Evolutionary conservation across 805 yeast species (phyloP).

Genomic region (Teunomyces stri): DNA sequence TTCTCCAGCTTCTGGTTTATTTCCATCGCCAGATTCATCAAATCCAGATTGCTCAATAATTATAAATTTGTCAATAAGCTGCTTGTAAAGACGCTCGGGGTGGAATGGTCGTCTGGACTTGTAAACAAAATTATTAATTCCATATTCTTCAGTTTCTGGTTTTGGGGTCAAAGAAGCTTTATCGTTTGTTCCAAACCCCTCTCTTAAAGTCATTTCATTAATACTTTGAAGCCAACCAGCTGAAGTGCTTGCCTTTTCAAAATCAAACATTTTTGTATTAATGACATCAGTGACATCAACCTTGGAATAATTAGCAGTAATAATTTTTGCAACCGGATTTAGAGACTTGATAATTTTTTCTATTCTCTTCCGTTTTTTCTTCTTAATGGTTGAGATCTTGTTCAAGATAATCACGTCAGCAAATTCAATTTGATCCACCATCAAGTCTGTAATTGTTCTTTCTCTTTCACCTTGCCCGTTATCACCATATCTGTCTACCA

Average conservation of each 20-base stretch:
- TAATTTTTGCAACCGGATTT: constrained; percentile 43
- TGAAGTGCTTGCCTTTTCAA: constrained; percentile 41
- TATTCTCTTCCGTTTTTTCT: constrained; percentile 25
- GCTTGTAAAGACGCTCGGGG: constrained; percentile 39
- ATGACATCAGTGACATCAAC: constrained; percentile 35
- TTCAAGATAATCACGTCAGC: constrained; percentile 45
- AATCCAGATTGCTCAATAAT: constrained; percentile 18
- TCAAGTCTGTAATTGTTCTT: constrained; percentile 43
- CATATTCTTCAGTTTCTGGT: constrained; percentile 48
- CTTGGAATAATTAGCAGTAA: constrained; percentile 34
- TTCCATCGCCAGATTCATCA: constrained; percentile 5
- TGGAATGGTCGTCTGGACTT: constrained; percentile 43
- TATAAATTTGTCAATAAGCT: constrained; percentile 35
- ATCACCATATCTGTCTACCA: constrained; percentile 40
- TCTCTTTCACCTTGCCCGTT: constrained; percentile 41
- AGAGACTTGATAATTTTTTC: constrained; percentile 30
- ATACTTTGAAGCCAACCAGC: constrained; percentile 47
- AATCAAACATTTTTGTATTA: constrained; percentile 36
- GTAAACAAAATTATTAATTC: constrained; percentile 44
- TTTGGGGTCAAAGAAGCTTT: constrained; percentile 31
- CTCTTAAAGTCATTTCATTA: constrained; percentile 34
- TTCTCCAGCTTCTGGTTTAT: constrained; percentile 15
- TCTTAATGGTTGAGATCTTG: constrained; percentile 30
- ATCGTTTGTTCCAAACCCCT: constrained; percentile 24
- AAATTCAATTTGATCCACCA: constrained; percentile 49